Percentiles rank a stretch among this genome's conserved stretches.
Conservation (phyloP, 176 grass and related monocot genomes). For the Coix lacrymajobi region DNA sequence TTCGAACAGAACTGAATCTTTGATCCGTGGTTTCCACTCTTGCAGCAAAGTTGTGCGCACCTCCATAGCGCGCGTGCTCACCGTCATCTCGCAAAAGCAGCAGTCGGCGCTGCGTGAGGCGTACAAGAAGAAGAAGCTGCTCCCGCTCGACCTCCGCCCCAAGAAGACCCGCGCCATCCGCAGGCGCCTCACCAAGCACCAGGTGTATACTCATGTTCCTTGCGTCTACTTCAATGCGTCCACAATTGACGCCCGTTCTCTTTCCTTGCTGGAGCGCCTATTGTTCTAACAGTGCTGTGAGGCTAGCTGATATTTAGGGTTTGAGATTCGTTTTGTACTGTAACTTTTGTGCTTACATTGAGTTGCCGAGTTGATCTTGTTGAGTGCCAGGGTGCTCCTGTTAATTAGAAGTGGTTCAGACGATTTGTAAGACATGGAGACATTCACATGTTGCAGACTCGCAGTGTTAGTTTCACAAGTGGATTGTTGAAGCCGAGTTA, state of each 20-base stretch:
- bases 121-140: slow-evolving; percentile 79
- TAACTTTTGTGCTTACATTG: not conserved
- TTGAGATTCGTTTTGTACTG: not conserved
- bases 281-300: not conserved
- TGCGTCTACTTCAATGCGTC: not conserved
- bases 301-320: not conserved
- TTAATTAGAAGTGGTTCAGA: not conserved
- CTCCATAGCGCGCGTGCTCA: slow-evolving; percentile 63
- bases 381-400: not conserved
- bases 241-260: too few species aligned
- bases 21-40: not conserved
- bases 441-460: not conserved
- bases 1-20: not conserved
- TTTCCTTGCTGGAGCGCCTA: not conserved
- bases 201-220: slow-evolving; percentile 34
- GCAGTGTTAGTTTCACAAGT: not conserved
- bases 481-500: not conserved
- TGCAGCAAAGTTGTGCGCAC: slow-evolving; percentile 81
- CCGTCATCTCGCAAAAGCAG: slow-evolving; percentile 85
- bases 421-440: not conserved
- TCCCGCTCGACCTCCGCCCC: slow-evolving; percentile 71
- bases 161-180: slow-evolving; percentile 93
- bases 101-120: slow-evolving; percentile 63
- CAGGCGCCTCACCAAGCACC: slow-evolving; percentile 74
- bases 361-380: not conserved